Base-by-base conservation (phyloP, 305 asterid genomes). In the Fraxinus latifolia region DNA sequence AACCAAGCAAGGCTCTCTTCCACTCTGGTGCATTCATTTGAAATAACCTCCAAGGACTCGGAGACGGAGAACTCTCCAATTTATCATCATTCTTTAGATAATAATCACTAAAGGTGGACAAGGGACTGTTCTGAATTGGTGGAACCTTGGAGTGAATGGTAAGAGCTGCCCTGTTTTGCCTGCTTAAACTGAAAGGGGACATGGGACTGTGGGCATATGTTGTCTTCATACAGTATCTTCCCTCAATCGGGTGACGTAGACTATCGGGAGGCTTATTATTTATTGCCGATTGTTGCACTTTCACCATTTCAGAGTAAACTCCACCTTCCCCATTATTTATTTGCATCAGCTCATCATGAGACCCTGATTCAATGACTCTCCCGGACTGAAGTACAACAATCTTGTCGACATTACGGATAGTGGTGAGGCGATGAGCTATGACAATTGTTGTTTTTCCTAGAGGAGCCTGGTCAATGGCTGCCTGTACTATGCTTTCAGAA, bases 341-440 rank as follows among this genome's bases (percentile, higher is more conserved):
- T 72, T 83, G 83, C 85, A 90, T 78, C 21, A 93, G 89, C 75
- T 90, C 88, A 25, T 89, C 85, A 23, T 89, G 93, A 7, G 90
- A 72, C 1, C 95, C 92, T 0, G 86, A 87, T 47, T 93, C 97
- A 11, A 83, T 86, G 0, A 93, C 87, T 84, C 44, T 79, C 62
- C 97, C 97, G 0, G 90, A 85, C 68, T 90, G 91, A 37, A 92
- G 87, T 11, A 93, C 96, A 71, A 83, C 80, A 37, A 93, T 83
- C 6, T 84, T 82, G 68, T 93, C 89, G 3, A 85, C 94, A 12
- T 78, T 80, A n/a, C 87, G 82, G 29, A 93, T 82, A 0, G 97
- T 82, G 29, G 94, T 82, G n/a, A 93, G 86, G 1, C 91, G 94
- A 85, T 91, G 96, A 9, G 94, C 96, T 23, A 93, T 86, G 73